Evolutionary conservation across 192 early-diverging fungal genomes (phyloP), one percentile per base, ranked within the genome.

Genomic region (Dissophora globulifera): DNA sequence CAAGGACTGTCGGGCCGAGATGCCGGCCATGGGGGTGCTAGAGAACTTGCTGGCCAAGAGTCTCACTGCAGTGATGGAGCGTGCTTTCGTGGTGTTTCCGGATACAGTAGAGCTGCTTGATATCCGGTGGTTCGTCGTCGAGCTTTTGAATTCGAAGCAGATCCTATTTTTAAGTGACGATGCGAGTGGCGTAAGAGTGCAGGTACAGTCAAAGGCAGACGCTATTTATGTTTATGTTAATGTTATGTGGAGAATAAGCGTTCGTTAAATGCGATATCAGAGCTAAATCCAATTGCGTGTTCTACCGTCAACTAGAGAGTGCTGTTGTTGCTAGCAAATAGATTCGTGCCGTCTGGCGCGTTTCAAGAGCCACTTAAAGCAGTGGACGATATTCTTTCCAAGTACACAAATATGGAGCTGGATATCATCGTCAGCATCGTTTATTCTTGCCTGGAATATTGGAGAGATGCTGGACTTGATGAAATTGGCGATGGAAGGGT

Each of bases 1-100:
- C 42, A 65, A 62, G 29, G 69, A 64, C 11, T 50, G 41, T 27
- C 23, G 69, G 30, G 56, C 27, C 0, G 69, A 74, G 22, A 20
- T 74, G 27, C 47, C 48, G 13, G 62, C 49, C 1, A 50, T 74
- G 38, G 31, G 26, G 41, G 38, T 29, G 13, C 55, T 74, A 7
- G 69, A 74, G 46, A 38, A 29, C 16, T 17, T 64, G 0, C 35
- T 74, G 6, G 54, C 53, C n/a, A 49, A 74, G 23, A 58, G 61
- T 26, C 31, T 74, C 13, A 31, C n/a, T 1, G 29, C 35, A 4
- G 29, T 74, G 27, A 26, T 59, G 9, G 45, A 61, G 22, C 31
- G n/a, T 12, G 41, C 47, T 2, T 32, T 58, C 4, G 31, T 58
- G 15, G 16, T 16, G 15, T 38, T 30, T 3, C 29, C 23, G 0